Percentiles rank a stretch among this genome's conserved stretches.
These are phyloP conservation scores for Adansonia digitata DNA, from an alignment of 345 rosid genomes.

Conservation along the genomic window DNA sequence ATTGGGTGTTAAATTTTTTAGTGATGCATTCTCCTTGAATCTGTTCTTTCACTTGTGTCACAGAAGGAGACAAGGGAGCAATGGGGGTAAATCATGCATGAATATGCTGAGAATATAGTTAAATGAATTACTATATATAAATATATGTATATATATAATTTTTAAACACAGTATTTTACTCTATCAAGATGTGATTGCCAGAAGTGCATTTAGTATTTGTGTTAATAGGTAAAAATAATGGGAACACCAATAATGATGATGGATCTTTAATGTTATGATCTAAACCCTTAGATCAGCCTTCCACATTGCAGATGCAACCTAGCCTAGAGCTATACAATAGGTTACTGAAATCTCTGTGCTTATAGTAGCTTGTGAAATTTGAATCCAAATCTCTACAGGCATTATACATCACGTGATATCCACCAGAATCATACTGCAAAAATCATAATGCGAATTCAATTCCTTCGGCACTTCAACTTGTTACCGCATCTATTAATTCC, in stretches of 20 bases:
- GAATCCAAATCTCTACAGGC: neutral
- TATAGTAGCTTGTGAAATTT: neutral
- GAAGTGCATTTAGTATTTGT: too few relatives aligned
- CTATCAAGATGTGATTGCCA: too few relatives aligned
- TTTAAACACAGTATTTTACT: neutral
- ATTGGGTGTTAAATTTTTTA: neutral
- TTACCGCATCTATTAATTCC: neutral
- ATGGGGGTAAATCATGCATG: slow-evolving; percentile 1
- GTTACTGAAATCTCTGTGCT: neutral
- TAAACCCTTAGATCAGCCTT: neutral
- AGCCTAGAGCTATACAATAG: neutral
- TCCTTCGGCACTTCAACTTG: neutral
- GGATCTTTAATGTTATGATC: neutral
- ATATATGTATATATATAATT: too few relatives aligned
- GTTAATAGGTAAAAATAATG: too few relatives aligned
- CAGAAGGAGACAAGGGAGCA: slow-evolving; percentile 12
- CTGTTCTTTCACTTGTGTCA: neutral
- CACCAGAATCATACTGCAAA: neutral
- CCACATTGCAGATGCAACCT: neutral
- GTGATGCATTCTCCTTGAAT: neutral
- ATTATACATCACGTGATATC: slow-evolving; percentile 1
- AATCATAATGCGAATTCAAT: neutral
- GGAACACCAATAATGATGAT: neutral
- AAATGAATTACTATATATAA: neutral
- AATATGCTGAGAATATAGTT: neutral